phyloP scores from a whole-genome alignment of 2,329 filamentous ascomycete genomes.

The Aspergillus brunneoviolaceus region DNA sequence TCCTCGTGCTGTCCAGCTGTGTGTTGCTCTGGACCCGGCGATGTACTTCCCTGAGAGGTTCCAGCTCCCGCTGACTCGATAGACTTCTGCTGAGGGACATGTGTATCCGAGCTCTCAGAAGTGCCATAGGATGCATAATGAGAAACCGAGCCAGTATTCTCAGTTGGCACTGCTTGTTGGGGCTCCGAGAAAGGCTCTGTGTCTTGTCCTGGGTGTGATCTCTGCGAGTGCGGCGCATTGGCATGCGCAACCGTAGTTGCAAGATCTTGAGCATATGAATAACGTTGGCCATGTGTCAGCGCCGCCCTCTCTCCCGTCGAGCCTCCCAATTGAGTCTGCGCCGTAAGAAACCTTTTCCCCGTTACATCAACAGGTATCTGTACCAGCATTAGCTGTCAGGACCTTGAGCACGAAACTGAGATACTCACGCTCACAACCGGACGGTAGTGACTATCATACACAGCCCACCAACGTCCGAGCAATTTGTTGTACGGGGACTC shows the following conservation, averaged over 20 bases:
- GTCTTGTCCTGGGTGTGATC: neutral
- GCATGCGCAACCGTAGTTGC: neutral
- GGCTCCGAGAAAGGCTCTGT: neutral
- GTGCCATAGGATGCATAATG: neutral
- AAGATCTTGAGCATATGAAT: neutral
- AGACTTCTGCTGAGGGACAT: neutral
- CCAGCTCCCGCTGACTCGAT: neutral
- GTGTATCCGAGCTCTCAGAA: neutral
- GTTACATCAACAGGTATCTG: neutral
- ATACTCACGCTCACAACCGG: conserved; percentile 25
- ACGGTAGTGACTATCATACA: conserved; percentile 84
- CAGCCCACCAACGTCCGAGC: conserved; percentile 86
- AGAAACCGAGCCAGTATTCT: neutral
- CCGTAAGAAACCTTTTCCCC: neutral
- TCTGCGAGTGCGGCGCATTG: neutral
- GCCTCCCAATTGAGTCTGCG: neutral
- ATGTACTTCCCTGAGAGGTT: neutral
- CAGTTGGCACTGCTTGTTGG: neutral
- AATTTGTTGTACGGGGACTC: conserved; percentile 72
- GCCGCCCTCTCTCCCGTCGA: neutral
- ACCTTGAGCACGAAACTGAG: neutral
- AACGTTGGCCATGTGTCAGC: neutral
- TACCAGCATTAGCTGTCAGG: neutral
- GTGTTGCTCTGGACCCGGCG: neutral
- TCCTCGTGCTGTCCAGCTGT: neutral